Base-by-base conservation (phyloP, 495 filamentous ascomycete genomes). In the Paragyromitra xinjiangensis region DNA sequence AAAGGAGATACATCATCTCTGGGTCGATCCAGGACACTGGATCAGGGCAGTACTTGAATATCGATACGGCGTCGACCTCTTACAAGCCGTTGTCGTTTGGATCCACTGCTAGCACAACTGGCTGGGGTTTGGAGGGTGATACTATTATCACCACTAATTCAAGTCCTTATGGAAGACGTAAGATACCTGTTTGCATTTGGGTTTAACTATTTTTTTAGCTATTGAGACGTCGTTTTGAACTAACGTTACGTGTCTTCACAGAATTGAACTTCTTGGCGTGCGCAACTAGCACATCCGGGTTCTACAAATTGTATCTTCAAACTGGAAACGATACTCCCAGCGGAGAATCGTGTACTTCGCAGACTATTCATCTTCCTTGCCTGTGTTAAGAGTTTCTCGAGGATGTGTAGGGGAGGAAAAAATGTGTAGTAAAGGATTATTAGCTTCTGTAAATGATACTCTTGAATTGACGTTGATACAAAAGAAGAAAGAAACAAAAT, bases 201-300 rank as follows among this genome's bases (percentile, higher is more conserved):
- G 12, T 61, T 29, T 8, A 2, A 68, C 24, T 37, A 29, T 16
- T 19, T 14, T 68, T 61, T 19, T 65, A 26, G 3, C 14, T 14
- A 34, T 67, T 7, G 7, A 68, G 24, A 67, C 22, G 40, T 19
- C 19, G 64, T 69, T 72, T 8, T 69, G 39, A 26, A 39, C 58
- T 69, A 34, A 34, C 34, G 16, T 1, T 29, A 5, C n/a, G 24
- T 16, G 2, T 56, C 11, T 1, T 12, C 70, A 58, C 44, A 84
- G 85, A 88, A 79, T 81, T 88, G 61, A 87, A 88, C 70, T 87
- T 87, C 70, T 77, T 88, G 7, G 86, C 83, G 6, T 88, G 87
- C 81, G 78, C 83, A 75, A 76, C 84, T 8, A 73, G 71, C 8
- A 81, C 80, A 37, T 78, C 73, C 39, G 82, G 81, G n/a, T 85